A percentile compares a stretch with the other conserved stretches of the same genome.
Evolutionary conservation across 1,139 yeast genomes (phyloP).

Genomic region (Geotrichum aggregatum): DNA sequence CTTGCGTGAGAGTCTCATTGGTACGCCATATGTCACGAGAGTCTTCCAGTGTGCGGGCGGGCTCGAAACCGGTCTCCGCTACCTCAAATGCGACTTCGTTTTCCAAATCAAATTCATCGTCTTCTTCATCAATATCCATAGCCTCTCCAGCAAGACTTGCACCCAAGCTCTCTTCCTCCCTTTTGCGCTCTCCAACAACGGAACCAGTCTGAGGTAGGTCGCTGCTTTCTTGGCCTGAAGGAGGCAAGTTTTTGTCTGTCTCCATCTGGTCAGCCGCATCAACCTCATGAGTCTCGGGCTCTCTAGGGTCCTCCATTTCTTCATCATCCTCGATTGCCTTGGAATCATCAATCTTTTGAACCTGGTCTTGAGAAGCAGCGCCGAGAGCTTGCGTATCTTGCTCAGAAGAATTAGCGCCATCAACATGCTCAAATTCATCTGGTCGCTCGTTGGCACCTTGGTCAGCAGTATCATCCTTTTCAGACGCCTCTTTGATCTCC

Average conservation of each 20-base stretch:
- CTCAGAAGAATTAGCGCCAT: constrained; percentile 68
- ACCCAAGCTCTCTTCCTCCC: constrained; percentile 22
- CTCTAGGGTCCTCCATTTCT: constrained; percentile 35
- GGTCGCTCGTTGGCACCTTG: constrained; percentile 53
- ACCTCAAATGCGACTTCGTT: constrained; percentile 36
- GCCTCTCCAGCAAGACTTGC: constrained; percentile 27
- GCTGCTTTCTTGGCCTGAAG: constrained; percentile 21
- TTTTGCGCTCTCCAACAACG: constrained; percentile 26
- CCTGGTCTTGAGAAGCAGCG: constrained; percentile 76
- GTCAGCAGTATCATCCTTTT: constrained; percentile 45
- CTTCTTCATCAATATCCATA: constrained; percentile 32
- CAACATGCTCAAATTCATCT: constrained; percentile 88
- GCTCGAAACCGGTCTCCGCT: constrained; percentile 42
- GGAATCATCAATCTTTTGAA: constrained; percentile 72
- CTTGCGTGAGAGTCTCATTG: constrained; percentile 80
- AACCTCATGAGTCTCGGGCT: constrained; percentile 19
- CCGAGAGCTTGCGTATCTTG: constrained; percentile 89
- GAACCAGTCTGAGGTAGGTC: constrained; percentile 24
- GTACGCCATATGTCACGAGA: constrained; percentile 77
- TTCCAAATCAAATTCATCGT: constrained; percentile 27
- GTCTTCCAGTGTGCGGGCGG: constrained; percentile 55
- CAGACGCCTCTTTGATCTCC: constrained; percentile 57
- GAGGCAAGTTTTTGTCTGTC: constrained; percentile 26
- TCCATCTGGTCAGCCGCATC: constrained; percentile 26
- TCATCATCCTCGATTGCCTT: constrained; percentile 69